Conservation (phyloP, 768 basidiomycete species). For the Phylloporus rhodoxanthus region DNA sequence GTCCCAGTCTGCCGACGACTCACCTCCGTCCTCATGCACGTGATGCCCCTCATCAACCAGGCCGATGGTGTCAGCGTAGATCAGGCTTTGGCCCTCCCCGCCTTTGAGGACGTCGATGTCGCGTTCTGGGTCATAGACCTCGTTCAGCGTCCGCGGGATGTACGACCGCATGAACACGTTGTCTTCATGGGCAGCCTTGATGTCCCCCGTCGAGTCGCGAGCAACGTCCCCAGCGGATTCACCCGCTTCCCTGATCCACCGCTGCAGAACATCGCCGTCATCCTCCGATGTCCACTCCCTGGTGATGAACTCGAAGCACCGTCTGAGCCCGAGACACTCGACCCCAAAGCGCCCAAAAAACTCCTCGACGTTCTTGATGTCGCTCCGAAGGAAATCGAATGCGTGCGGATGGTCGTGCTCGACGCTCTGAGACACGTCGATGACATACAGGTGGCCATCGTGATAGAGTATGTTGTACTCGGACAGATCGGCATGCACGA, state of each 20-base stretch:
- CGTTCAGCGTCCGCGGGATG: constrained; percentile 88
- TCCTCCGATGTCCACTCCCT: constrained; percentile 39
- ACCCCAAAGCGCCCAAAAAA: constrained; percentile 81
- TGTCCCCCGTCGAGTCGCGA: constrained; percentile 12
- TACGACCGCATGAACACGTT: constrained; percentile 84
- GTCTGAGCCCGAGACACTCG: constrained; percentile 66
- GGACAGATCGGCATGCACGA: constrained; percentile 96
- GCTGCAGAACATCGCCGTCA: constrained; percentile 31
- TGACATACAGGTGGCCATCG: constrained; percentile 76
- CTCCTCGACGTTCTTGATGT: constrained; percentile 89
- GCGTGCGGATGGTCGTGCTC: constrained; percentile 97
- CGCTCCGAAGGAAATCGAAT: constrained; percentile 91
- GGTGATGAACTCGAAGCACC: constrained; percentile 87
- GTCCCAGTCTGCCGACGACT: constrained; percentile 24
- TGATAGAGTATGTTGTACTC: constrained; percentile 97
- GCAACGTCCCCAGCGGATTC: constrained; percentile 14
- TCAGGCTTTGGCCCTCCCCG: constrained; percentile 68
- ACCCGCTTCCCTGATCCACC: constrained; percentile 43
- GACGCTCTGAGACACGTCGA: constrained; percentile 98
- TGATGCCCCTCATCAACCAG: constrained; percentile 46
- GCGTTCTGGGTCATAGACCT: constrained; percentile 92
- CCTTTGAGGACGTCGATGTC: constrained; percentile 71
- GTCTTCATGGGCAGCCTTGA: constrained; percentile 62
- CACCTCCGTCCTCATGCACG: constrained; percentile 17
- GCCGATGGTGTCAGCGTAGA: constrained; percentile 85